phyloP scores from a whole-genome alignment of 129 eudicot genomes.

The Oenanthe sinensis region DNA sequence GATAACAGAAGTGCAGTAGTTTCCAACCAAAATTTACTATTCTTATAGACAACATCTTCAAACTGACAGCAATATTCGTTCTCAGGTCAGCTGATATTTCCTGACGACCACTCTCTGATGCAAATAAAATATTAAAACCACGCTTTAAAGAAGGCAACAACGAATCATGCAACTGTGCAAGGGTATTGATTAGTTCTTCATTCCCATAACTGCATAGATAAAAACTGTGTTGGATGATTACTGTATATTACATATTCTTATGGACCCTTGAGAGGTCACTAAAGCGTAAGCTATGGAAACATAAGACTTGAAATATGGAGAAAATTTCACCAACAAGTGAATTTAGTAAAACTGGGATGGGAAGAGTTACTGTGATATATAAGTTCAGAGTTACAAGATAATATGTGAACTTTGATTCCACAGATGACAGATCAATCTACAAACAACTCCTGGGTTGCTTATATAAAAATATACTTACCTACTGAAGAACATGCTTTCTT shows the following conservation, averaged over 20 bases:
- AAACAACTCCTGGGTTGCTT: background rate
- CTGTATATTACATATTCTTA: background rate
- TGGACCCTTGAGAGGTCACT: background rate
- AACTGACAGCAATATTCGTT: constrained; percentile 37
- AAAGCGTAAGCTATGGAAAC: background rate
- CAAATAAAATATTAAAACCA: constrained; percentile 43
- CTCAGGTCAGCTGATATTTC: constrained; percentile 30
- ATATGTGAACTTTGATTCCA: background rate
- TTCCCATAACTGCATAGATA: constrained; percentile 59
- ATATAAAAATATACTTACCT: too few species aligned
- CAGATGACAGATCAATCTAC: too few species aligned
- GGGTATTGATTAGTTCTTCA: constrained; percentile 62
- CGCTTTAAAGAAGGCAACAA: constrained; percentile 68
- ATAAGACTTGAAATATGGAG: background rate
- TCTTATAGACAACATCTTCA: constrained; percentile 66
- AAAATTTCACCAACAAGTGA: background rate
- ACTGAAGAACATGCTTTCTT: too few species aligned
- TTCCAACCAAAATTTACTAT: constrained; percentile 74
- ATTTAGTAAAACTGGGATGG: background rate
- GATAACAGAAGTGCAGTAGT: constrained; percentile 52
- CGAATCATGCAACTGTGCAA: constrained; percentile 75
- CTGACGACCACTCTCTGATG: constrained; percentile 21
- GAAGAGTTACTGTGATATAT: background rate
- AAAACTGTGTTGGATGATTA: constrained; percentile 6
- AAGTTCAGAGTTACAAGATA: background rate